Evolutionary conservation across 1,284 basidiomycete species (phyloP), one percentile per base, ranked within the genome.

Genomic region (Ceratobasidium papillatum): DNA sequence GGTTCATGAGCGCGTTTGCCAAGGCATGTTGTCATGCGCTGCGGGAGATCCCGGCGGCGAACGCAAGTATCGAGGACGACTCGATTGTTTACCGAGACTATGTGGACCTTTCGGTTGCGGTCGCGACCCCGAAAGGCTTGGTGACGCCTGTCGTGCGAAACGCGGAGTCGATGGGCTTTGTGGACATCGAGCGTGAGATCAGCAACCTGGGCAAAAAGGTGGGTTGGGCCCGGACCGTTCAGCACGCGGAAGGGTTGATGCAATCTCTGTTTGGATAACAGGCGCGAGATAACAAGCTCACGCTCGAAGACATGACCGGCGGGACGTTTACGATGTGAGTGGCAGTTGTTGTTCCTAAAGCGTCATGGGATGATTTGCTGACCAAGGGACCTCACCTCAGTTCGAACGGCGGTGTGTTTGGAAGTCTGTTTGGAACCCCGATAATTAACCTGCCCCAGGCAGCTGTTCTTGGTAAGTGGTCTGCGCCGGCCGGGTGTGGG

Each of bases 371-470:
- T 2, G 34, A 25, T 19, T n/a, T n/a, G 38, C 58, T 64, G 58
- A 66, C 43, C 25, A 8, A n/a, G n/a, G 17, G 74, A 25, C 8
- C 43, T 54, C 49, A 56, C 64, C 71, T 75, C 77, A 94, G 94
- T 83, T 99, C 97, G 72, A 99, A 99, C 82, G 98, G 98, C 64
- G 98, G 97, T 80, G 97, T 99, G 81, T 99, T 99, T 80, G 97
- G 97, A 74, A 98, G 95, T 71, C 86, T 99, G 62, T 98, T 93
- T 81, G 97, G 97, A 66, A 99, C 97, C 45, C 97, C 97, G 65
- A 96, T 96, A 82, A 96, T 99, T 85, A 99, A 99, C 87, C 86
- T 97, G 74, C 97, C 97, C 25, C 97, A 99, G 83, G 86, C 95
- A 54, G 97, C 96, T 75, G 96, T 99, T 25, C 88, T 99, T 75